Base-by-base conservation (phyloP, 139 green algal species). In the Closterium sp. region DNA sequence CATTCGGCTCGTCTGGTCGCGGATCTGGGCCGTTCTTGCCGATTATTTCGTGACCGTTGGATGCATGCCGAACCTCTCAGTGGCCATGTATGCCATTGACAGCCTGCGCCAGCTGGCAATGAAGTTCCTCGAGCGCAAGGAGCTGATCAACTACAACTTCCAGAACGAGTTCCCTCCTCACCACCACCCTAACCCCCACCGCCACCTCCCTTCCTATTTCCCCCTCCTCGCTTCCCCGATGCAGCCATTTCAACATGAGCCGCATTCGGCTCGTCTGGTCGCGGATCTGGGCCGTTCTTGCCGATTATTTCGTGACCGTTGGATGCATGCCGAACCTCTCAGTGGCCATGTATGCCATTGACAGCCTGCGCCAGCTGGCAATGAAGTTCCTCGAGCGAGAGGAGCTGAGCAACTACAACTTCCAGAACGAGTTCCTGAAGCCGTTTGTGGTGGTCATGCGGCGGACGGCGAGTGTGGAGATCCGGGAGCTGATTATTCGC, bases 141-240 rank as follows among this genome's bases (percentile, higher is more conserved):
- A 99, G 95, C 96, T 99, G 88, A 96, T 97, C 73, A 99, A 99
- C 96, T 99, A 98, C 97, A 98, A 97, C 62, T 99, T 99, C 96
- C 98, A 99, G 95, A 99, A 99, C 91, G 97, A 99, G 93, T 79
- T 79, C 62, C 38, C 62, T 79, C 42, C 42, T 7, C 42, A 5
- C 42, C 45, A 9, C 88, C 88, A 17, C 22, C 86, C 27, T 6
- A 4, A 45, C 38, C 38, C 38, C 38, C 3, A 50, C 38, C 38
- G 7, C 38, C 38, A 9, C 38, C 38, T 50, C 38, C 38, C 38
- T 50, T 9, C 38, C 38, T 17, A 50, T 50, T 50, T 50, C 38
- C 13, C 6, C 4, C 38, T 50, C 38, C 7, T 50, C 7, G 38
- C 32, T 50, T 50, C 38, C 38, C 38, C 38, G 38, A 50, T 85